These are phyloP conservation scores for Emmonsiellopsis sp. DNA, from an alignment of 2,329 filamentous ascomycete species.

Conservation along the genomic window DNA sequence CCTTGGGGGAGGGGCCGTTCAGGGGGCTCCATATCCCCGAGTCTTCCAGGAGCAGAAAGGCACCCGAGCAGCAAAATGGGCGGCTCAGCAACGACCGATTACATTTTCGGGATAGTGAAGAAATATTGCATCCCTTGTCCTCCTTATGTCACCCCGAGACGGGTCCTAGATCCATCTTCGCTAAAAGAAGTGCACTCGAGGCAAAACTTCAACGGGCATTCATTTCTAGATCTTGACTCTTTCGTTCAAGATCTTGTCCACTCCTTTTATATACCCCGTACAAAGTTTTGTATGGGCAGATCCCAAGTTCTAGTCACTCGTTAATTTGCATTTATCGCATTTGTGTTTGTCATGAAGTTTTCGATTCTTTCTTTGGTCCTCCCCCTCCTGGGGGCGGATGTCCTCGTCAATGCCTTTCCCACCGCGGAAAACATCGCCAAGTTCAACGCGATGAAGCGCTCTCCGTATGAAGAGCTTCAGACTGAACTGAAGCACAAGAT, in stretches of 20 bases:
- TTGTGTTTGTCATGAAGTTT: neutral
- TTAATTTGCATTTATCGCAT: neutral
- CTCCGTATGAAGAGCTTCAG: neutral
- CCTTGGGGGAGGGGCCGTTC: no score
- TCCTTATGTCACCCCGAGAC: no score
- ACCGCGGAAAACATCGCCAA: neutral
- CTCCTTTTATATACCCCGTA: neutral
- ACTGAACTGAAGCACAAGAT: neutral
- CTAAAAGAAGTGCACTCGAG: neutral
- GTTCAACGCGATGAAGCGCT: neutral
- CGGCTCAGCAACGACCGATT: no score
- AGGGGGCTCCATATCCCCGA: no score
- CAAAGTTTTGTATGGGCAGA: neutral
- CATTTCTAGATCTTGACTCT: neutral
- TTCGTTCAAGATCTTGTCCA: neutral
- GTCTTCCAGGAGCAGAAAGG: no score
- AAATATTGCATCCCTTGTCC: no score
- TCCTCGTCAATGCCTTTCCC: constrained; percentile 1
- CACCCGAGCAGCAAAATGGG: no score
- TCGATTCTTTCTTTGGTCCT: neutral
- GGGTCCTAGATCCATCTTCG: no score
- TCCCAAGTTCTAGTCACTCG: neutral
- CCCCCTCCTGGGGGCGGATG: neutral
- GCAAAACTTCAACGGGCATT: neutral
- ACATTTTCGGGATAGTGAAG: no score